Conservation (phyloP, 805 yeast species). For the Cyberlindnera bimundalis region DNA sequence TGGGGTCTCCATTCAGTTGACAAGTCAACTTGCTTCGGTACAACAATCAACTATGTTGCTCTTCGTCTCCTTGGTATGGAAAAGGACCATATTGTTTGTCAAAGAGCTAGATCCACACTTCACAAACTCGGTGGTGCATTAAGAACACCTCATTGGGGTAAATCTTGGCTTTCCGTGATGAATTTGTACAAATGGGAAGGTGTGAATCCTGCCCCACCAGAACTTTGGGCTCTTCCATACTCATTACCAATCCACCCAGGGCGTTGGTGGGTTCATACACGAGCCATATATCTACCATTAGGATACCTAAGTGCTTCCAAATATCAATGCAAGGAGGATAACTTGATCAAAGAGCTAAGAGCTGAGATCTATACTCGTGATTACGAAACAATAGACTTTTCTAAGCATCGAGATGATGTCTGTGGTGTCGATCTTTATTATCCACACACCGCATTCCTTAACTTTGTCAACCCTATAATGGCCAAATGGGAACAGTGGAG, state of each 20-base stretch:
- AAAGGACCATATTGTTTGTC: slow-evolving; percentile 71
- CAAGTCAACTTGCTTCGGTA: slow-evolving; percentile 94
- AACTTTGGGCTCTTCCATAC: slow-evolving; percentile 85
- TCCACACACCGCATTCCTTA: slow-evolving; percentile 75
- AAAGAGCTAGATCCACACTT: slow-evolving; percentile 69
- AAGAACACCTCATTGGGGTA: slow-evolving; percentile 96
- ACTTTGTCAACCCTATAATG: slow-evolving; percentile 57
- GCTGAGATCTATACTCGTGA: slow-evolving; percentile 70
- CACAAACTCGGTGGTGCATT: slow-evolving; percentile 82
- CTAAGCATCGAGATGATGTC: slow-evolving; percentile 71
- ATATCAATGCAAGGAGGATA: slow-evolving; percentile 56
- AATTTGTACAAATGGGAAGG: slow-evolving; percentile 93
- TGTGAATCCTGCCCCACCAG: slow-evolving; percentile 97
- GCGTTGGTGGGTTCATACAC: slow-evolving; percentile 98
- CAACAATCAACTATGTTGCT: slow-evolving; percentile 80
- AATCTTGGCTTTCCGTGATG: slow-evolving; percentile 79
- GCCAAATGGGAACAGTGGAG: slow-evolving; percentile 67
- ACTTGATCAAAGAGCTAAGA: slow-evolving; percentile 64
- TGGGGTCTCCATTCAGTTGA: slow-evolving; percentile 97
- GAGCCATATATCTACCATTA: slow-evolving; percentile 85
- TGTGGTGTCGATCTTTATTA: slow-evolving; percentile 92
- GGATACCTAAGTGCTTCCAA: slow-evolving; percentile 70
- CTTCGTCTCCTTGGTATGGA: slow-evolving; percentile 77
- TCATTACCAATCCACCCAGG: slow-evolving; percentile 85
- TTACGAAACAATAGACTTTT: slow-evolving; percentile 65